Percentiles rank a stretch among this genome's conserved stretches.
Conservation (phyloP, 164 flowering plant genomes). For the Vitis amurensis region DNA sequence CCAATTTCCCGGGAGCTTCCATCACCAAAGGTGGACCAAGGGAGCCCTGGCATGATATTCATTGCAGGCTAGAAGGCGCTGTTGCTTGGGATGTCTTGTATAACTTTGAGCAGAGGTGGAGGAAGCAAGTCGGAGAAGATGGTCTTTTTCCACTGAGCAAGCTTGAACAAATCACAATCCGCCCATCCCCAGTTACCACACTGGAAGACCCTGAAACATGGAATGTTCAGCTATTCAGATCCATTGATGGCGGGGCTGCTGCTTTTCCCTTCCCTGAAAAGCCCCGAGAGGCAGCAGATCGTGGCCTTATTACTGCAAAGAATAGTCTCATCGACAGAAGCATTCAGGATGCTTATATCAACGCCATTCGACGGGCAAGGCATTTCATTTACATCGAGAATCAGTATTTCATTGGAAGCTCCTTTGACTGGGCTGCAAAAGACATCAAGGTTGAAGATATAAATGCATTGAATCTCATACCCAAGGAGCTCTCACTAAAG, state of each 20-base stretch:
- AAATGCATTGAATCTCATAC: conserved; percentile 53
- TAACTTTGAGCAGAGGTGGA: conserved; percentile 79
- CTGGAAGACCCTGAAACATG: conserved; percentile 39
- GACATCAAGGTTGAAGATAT: conserved; percentile 41
- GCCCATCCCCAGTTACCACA: conserved; percentile 24
- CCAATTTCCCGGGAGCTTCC: conserved; percentile 53
- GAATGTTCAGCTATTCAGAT: conserved; percentile 69
- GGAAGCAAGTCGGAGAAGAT: conserved; percentile 36
- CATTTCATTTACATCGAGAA: conserved; percentile 74
- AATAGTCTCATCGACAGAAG: conserved; percentile 55
- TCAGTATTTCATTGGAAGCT: conserved; percentile 75
- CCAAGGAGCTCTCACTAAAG: conserved; percentile 71
- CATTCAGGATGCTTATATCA: conserved; percentile 71
- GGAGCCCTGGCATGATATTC: conserved; percentile 87
- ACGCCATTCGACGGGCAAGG: conserved; percentile 69
- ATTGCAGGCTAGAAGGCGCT: conserved; percentile 66
- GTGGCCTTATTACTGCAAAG: conserved; percentile 58
- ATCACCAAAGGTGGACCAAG: conserved; percentile 72
- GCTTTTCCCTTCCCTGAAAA: conserved; percentile 47
- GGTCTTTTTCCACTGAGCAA: conserved; percentile 17
- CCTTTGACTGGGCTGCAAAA: conserved; percentile 46
- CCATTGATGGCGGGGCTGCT: conserved; percentile 65
- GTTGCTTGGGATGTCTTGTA: conserved; percentile 75
- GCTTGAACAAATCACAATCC: conserved; percentile 26
- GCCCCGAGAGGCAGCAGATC: conserved; percentile 31